Percentiles rank a stretch among this genome's conserved stretches.
Evolutionary conservation across 169 alveolate species (phyloP).

Genomic region (Plasmodium sp.): DNA sequence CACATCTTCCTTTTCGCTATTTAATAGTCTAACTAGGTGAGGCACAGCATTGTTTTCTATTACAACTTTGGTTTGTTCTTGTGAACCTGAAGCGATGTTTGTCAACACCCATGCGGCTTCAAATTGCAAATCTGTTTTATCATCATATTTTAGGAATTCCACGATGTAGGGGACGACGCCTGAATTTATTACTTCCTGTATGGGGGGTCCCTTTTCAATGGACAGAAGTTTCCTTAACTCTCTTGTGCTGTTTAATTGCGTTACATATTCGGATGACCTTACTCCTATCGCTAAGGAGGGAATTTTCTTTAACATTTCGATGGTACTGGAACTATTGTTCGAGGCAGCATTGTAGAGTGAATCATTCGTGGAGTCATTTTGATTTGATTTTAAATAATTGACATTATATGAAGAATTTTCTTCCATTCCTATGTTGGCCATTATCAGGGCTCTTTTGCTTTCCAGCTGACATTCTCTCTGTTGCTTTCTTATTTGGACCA

Average conservation of each 20-base stretch:
- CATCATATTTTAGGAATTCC: conserved; percentile 86
- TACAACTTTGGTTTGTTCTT: conserved; percentile 93
- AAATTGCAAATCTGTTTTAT: conserved; percentile 95
- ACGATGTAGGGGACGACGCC: conserved; percentile 97
- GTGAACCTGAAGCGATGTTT: conserved; percentile 97
- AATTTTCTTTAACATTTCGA: conserved; percentile 78
- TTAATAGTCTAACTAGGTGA: conserved; percentile 87
- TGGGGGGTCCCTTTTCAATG: conserved; percentile 94
- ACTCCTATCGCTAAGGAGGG: conserved; percentile 84
- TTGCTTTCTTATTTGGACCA: conserved; percentile 92
- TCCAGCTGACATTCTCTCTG: conserved; percentile 90
- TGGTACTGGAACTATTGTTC: conserved; percentile 76
- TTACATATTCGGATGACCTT: conserved; percentile 85
- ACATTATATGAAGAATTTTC: conserved; percentile 39
- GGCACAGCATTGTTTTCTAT: conserved; percentile 91
- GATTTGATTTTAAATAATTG: conserved; percentile 72
- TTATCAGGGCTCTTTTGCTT: conserved; percentile 85
- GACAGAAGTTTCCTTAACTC: conserved; percentile 94
- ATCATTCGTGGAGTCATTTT: conserved; percentile 66
- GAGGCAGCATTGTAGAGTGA: conserved; percentile 60
- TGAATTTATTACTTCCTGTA: conserved; percentile 94
- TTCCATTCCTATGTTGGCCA: conserved; percentile 63
- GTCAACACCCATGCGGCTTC: conserved; percentile 98
- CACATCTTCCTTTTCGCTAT: conserved; percentile 94
- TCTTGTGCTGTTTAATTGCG: conserved; percentile 88